A percentile compares a stretch with the other conserved stretches of the same genome.
phyloP scores from a whole-genome alignment of 2,329 filamentous ascomycete genomes.

The Simplicillium aogashimaense region DNA sequence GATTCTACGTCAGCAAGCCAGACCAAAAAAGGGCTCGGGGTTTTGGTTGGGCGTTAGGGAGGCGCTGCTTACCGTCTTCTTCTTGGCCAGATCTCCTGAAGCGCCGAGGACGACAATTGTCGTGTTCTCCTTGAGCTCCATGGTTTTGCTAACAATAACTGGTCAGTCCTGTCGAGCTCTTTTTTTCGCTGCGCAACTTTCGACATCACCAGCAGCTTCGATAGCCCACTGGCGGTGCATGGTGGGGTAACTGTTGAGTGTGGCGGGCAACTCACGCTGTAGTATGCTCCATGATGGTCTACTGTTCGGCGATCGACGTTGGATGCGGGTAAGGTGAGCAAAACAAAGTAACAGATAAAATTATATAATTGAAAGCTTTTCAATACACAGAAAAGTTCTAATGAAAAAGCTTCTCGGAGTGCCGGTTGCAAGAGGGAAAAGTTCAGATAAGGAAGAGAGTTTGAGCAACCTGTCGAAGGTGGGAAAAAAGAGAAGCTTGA shows the following conservation, averaged over 20 bases:
- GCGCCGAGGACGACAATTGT: slow-evolving; percentile 93
- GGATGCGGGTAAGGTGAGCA: too few relatives aligned
- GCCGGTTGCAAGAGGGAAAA: not conserved
- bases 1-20: slow-evolving; percentile 16
- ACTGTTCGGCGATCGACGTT: too few relatives aligned
- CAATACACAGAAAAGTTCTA: too few relatives aligned
- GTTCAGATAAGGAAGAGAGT: not conserved
- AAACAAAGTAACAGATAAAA: too few relatives aligned
- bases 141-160: slow-evolving; percentile 42
- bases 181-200: too few relatives aligned
- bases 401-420: not conserved
- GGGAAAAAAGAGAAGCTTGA: not conserved
- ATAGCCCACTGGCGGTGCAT: too few relatives aligned
- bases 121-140: slow-evolving; percentile 98
- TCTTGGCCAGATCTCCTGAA: slow-evolving; percentile 96
- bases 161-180: slow-evolving; percentile 6
- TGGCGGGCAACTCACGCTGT: too few relatives aligned
- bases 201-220: too few relatives aligned
- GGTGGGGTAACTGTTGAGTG: too few relatives aligned
- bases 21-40: slow-evolving; percentile 12
- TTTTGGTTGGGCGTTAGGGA: slow-evolving; percentile 8
- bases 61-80: slow-evolving; percentile 74
- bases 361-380: too few relatives aligned
- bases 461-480: not conserved
- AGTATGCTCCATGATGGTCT: too few relatives aligned